Base-by-base conservation (phyloP, 148 eudicot species). In the Rhododendron henanense region DNA sequence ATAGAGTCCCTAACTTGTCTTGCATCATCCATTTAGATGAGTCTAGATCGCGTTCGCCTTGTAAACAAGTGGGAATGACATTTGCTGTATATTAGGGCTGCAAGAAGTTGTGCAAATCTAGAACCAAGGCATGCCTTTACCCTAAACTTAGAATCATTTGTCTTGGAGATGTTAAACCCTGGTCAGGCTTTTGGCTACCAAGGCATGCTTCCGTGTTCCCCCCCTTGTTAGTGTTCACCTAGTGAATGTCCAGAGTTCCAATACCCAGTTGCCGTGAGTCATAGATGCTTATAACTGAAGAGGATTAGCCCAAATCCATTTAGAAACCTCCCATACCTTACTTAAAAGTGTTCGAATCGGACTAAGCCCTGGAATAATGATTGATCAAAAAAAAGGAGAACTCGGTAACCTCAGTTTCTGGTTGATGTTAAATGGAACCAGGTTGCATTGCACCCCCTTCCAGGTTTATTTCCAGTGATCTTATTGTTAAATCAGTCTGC, bases 391-490 rank as follows among this genome's bases (percentile, higher is more conserved):
- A 78, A 1, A 78, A 78, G 45, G 35, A 45, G 53, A 47, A 79
- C 25, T 39, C 63, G 28, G 21, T 45, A 18, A 25, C 35, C 25
- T 44, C 25, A 18, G 74, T 25, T 81, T 33, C 44, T 81, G 69
- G 28, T 74, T 81, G 67, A 81, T 81, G 83, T 31, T 14, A 81
- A 51, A 28, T 45, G n/a, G n/a, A 81, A 81, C 67, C 59, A 53
- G 33, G 67, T 41, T 41, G 44, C 44, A 41, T 81, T 81, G 25
- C 37, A 48, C 21, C 44, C 51, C 73, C 67, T 35, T 2, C 25
- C 28, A 4, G 44, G 76, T 41, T 41, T 41, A 6, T 41, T 41
- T 41, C 45, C 59, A 48, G 35, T 23, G 28, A 28, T 23, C 69
- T 23, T 63, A 8, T 51, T 73, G 41, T 5, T 73, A 16, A 75